Evolutionary conservation across 441 rosid genomes (phyloP).

Genomic region (Adansonia grandidieri): DNA sequence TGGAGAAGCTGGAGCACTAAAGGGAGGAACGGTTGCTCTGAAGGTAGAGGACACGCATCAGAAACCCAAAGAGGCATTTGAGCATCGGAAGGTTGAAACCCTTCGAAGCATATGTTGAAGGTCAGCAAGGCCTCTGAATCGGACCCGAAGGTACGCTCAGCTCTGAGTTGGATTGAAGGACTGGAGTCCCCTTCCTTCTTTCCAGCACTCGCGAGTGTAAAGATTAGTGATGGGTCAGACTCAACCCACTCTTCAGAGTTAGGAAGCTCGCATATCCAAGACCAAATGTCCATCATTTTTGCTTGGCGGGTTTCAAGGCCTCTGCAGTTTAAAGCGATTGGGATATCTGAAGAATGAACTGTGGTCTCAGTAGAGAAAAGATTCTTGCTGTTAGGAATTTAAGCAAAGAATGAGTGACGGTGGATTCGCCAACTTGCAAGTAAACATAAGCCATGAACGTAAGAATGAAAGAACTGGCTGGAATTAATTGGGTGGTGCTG

Average conservation of each 20-base stretch:
- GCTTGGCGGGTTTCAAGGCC: neutral
- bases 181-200: conserved; percentile 25
- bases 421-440: conserved; percentile 46
- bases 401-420: conserved; percentile 52
- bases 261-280: conserved; percentile 74
- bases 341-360: conserved; percentile 26
- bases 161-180: conserved; percentile 58
- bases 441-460: conserved; percentile 32
- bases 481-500: conserved; percentile 36
- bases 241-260: conserved; percentile 39
- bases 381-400: conserved; percentile 29
- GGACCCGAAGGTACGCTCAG: conserved; percentile 45
- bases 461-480: neutral
- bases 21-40: conserved; percentile 79
- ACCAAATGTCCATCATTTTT: conserved; percentile 62
- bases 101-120: conserved; percentile 50
- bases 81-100: conserved; percentile 41
- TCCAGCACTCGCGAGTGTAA: conserved; percentile 50
- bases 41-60: conserved; percentile 59
- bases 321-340: neutral
- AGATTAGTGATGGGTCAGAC: conserved; percentile 38
- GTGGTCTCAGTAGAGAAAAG: neutral
- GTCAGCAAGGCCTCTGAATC: conserved; percentile 41
- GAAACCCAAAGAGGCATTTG: conserved; percentile 66
- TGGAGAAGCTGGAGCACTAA: conserved; percentile 70